Percentiles rank a stretch among this genome's conserved stretches.
Conservation (phyloP, 208 protist species). For the Trichomonas vaginalis region DNA sequence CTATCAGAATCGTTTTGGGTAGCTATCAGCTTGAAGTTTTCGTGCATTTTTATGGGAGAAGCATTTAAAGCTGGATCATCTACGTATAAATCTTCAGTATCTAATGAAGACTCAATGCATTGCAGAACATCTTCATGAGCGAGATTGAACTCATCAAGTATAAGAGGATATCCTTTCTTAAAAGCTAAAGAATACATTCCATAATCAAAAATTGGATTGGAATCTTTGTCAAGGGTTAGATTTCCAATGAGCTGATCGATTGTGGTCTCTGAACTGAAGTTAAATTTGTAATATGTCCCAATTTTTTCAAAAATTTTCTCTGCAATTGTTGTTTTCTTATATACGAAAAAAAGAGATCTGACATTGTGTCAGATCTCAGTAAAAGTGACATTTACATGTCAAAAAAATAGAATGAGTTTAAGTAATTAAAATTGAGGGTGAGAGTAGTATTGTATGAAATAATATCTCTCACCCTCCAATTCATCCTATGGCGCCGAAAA, state of each 20-base stretch:
- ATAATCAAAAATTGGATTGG: background rate
- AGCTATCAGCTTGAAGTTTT: constrained; percentile 12
- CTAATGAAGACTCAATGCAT: constrained; percentile 19
- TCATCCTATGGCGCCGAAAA: too few species aligned
- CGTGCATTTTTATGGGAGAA: background rate
- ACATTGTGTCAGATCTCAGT: too few species aligned
- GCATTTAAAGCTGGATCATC: background rate
- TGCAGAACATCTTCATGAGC: background rate
- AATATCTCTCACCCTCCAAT: too few species aligned
- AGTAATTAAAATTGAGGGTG: too few species aligned
- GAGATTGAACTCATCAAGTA: constrained; percentile 19
- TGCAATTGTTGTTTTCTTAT: too few species aligned
- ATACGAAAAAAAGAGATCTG: too few species aligned
- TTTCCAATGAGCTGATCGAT: constrained; percentile 3
- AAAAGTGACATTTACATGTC: too few species aligned
- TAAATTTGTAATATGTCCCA: too few species aligned
- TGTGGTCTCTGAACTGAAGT: background rate
- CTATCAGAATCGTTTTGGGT: background rate
- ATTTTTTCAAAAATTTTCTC: too few species aligned
- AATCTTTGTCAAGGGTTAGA: background rate
- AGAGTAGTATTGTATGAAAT: too few species aligned
- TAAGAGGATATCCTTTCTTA: background rate
- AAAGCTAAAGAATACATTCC: background rate
- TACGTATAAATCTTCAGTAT: background rate
- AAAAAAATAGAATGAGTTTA: too few species aligned